Evolutionary conservation across 2,329 filamentous ascomycete species (phyloP).

Genomic region (Decorospora gaudefroyi): DNA sequence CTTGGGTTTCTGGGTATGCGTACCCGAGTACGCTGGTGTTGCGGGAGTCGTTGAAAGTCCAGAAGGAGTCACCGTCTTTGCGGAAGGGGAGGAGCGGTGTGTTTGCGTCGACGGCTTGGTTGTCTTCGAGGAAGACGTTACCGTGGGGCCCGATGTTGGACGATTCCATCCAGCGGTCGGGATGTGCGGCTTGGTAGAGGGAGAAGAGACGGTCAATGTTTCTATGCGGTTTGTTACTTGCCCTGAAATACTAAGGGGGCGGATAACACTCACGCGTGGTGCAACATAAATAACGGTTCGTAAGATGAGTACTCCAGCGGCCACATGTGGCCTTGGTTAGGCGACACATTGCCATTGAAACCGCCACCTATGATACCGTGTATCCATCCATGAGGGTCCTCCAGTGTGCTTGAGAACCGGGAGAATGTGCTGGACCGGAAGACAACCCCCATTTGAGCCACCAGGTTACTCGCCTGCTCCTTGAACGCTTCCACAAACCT

Average conservation of each 20-base stretch:
- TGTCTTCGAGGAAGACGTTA: slow-evolving; percentile 49
- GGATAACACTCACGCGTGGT: slow-evolving; percentile 46
- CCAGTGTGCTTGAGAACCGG: slow-evolving; percentile 44
- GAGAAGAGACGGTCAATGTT: slow-evolving; percentile 60
- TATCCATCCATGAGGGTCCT: slow-evolving; percentile 36
- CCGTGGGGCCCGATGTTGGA: slow-evolving; percentile 27
- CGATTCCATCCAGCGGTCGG: slow-evolving; percentile 66
- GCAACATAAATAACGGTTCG: slow-evolving; percentile 64
- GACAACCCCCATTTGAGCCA: slow-evolving; percentile 24
- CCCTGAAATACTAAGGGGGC: too few species aligned
- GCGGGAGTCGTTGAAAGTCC: slow-evolving; percentile 36
- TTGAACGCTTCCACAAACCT: slow-evolving; percentile 20
- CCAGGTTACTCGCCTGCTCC: slow-evolving; percentile 43
- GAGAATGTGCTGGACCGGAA: slow-evolving; percentile 17
- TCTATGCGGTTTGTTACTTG: slow-evolving; percentile 5
- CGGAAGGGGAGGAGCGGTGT: slow-evolving; percentile 50
- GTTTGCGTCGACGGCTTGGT: slow-evolving; percentile 53
- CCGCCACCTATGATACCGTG: slow-evolving; percentile 54
- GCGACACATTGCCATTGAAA: slow-evolving; percentile 10
- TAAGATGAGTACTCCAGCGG: slow-evolving; percentile 73
- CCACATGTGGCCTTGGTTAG: slow-evolving; percentile 66
- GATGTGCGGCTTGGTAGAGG: slow-evolving; percentile 75
- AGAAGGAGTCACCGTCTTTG: slow-evolving; percentile 29
- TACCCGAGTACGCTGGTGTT: slow-evolving; percentile 38
- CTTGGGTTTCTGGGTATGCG: slow-evolving; percentile 42